These are phyloP conservation scores for Starmerella sirachaensis DNA, from an alignment of 805 yeast species.

Conservation along the genomic window DNA sequence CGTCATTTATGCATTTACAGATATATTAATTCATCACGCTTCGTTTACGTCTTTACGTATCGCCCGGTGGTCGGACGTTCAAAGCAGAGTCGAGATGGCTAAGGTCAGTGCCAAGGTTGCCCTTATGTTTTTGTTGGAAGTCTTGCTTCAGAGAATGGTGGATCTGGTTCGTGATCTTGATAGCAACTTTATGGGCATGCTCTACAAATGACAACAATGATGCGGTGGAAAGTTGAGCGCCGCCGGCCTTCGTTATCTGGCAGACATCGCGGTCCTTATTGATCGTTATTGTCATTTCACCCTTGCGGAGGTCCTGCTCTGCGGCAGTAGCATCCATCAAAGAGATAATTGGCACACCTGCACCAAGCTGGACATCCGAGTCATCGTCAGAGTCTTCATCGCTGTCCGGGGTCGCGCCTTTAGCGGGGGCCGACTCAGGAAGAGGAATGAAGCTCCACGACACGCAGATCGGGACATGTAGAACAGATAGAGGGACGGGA, in stretches of 20 bases:
- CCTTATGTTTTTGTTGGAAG: constrained; percentile 36
- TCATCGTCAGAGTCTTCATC: constrained; percentile 57
- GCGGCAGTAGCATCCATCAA: constrained; percentile 57
- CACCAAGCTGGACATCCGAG: constrained; percentile 29
- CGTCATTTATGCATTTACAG: too few species aligned
- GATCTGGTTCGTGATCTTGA: constrained; percentile 51
- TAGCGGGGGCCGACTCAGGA: constrained; percentile 27
- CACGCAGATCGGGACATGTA: constrained; percentile 83
- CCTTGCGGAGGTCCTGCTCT: constrained; percentile 69
- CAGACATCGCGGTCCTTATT: constrained; percentile 86
- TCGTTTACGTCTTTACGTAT: too few species aligned
- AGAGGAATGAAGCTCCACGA: constrained; percentile 72
- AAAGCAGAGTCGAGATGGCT: constrained; percentile 17
- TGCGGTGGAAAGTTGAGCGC: constrained; percentile 65
- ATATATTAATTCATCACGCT: too few species aligned
- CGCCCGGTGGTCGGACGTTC: too few species aligned
- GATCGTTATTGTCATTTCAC: constrained; percentile 70
- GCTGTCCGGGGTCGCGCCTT: constrained; percentile 10
- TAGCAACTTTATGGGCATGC: constrained; percentile 53
- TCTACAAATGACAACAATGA: constrained; percentile 56
- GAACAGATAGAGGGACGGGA: constrained; percentile 71
- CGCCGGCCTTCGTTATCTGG: constrained; percentile 84
- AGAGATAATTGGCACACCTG: constrained; percentile 8
- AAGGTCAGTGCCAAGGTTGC: constrained; percentile 26
- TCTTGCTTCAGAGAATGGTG: constrained; percentile 44